A percentile compares a stretch with the other conserved stretches of the same genome.
Conservation (phyloP, 257 asterid genomes). For the Cynanchum wilfordii region DNA sequence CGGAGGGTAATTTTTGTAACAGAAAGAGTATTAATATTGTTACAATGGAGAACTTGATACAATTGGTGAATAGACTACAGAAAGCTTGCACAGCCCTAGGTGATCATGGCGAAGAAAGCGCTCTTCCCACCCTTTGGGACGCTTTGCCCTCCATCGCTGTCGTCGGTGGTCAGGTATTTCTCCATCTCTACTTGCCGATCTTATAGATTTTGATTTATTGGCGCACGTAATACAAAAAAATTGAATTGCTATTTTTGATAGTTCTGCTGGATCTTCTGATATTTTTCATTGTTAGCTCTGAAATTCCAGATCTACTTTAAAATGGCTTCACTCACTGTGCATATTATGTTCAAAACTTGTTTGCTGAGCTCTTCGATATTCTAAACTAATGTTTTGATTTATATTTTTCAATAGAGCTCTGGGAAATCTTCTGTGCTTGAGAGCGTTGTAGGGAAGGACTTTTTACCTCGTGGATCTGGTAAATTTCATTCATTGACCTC, state of each 20-base stretch:
- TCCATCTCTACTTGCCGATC: conserved; percentile 6
- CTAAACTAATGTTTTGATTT: conserved; percentile 1
- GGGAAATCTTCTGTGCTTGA: conserved; percentile 98
- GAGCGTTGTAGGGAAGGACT: conserved; percentile 94
- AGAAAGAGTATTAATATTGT: not conserved
- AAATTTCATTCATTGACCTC: conserved; percentile 16
- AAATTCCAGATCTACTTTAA: conserved; percentile 9
- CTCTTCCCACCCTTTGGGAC: conserved; percentile 95
- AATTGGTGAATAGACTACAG: conserved; percentile 81
- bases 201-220: not conserved
- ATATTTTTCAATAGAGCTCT: conserved; percentile 59
- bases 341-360: not conserved
- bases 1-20: not conserved
- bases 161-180: conserved; percentile 90
- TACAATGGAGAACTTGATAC: conserved; percentile 80
- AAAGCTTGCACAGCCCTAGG: conserved; percentile 97
- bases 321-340: not conserved
- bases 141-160: conserved; percentile 94
- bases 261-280: not conserved
- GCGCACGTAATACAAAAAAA: not conserved
- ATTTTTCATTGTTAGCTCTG: not conserved
- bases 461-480: conserved; percentile 99
- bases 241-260: not conserved
- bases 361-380: not conserved
- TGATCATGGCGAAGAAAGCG: conserved; percentile 83